Evolutionary conservation across 2,329 filamentous ascomycete genomes (phyloP), one percentile per base, ranked within the genome.

Genomic region (Penicillium sp.): DNA sequence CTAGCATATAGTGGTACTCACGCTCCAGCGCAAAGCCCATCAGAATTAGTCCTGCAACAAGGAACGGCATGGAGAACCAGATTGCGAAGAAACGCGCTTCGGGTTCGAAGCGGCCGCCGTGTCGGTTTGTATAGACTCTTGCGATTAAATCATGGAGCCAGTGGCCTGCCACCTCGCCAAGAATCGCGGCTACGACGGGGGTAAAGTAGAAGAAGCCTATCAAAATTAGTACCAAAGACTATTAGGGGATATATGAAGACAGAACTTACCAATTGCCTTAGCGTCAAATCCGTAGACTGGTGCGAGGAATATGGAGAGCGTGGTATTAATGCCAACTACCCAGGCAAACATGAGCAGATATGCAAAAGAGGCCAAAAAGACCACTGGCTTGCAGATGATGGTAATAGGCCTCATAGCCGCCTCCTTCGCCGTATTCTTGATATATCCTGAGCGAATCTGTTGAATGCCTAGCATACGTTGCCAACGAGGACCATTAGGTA

Each of bases 191-290:
- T 1, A 84, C 75, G 21, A 85, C 74, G 2, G 80, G 80, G 0
- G 81, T 79, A 63, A 85, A 84, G 68, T 85, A 84, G 61, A 85
- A 82, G 55, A 74, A 77, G 1, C 77, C 71, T 63, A 9, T 12
- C 1, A 20, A 23, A 58, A 12, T 37, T 4, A 8, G 7, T 8
- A 9, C n/a, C 10, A 21, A 37, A 9, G 3, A 21, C 7, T 10
- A 21, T 3, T 7, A 17, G 7, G 13, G 17, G n/a, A 13, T 10
- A 8, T 9, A 23, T 24, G 1, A 2, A 7, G 36, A 20, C 24
- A 12, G 0, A 33, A 54, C 66, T 65, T 77, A 59, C 79, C 82
- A 41, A 83, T 78, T 45, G 78, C 72, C 39, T 74, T 74, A 0
- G 75, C 72, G 0, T 74, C 77, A 60, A 83, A 82, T 9, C 74